Evolutionary conservation across 2,329 filamentous ascomycete species (phyloP), one percentile per base, ranked within the genome.

Genomic region (Lecanoromycetidae sp.): DNA sequence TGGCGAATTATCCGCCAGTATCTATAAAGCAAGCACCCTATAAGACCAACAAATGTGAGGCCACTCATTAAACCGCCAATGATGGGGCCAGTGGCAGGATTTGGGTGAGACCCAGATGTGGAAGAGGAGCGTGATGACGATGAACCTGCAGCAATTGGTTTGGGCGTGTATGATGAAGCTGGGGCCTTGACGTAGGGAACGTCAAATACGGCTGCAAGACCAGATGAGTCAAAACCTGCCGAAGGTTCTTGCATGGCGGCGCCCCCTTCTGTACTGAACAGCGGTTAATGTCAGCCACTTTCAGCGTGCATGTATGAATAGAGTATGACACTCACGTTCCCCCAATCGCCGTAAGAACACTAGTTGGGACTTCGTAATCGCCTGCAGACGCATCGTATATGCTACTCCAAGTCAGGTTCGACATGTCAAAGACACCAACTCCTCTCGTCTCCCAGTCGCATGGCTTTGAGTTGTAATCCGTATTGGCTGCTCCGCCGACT

Each of bases 391-490:
- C 53, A 51, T 59, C 46, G 44, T 58, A 64, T 3, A 55, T 49
- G 30, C 55, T 62, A n/a, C 57, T 55, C 63, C 61, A 65, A 12
- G 47, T 54, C 34, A 57, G 46, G 5, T 51, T 52, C 10, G 54
- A 59, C 42, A 65, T 39, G 45, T 65, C 59, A 26, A 61, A 54
- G n/a, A 64, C 55, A 23, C 56, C 58, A 19, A 65, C 56, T 4
- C 60, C 56, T 45, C 52, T 57, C 4, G 44, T 48, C 40, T 63
- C 58, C 60, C 57, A 60, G 45, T 64, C 62, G 35, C 63, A 65
- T 10, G 45, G 46, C 7, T 44, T 40, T 9, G 54, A 52, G n/a
- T 51, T 42, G 23, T 57, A 55, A 44, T 53, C 49, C 7, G 36
- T 27, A 12, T 46, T 32, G 8, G 40, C 27, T 9, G 54, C 47